phyloP scores from a whole-genome alignment of 2,329 filamentous ascomycete genomes.

The Rutstroemia sp. region DNA sequence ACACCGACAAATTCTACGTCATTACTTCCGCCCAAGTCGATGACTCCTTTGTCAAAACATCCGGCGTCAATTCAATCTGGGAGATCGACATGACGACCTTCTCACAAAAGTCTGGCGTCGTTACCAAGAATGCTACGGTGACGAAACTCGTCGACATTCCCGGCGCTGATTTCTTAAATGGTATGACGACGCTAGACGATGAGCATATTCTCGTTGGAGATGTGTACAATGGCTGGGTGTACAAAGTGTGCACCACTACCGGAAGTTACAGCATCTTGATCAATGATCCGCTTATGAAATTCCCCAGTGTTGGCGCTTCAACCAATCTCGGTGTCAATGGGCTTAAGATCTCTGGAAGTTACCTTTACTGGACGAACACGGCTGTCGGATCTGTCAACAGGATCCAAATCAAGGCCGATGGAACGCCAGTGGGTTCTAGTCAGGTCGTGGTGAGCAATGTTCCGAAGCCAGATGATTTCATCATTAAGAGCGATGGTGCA shows the following conservation, averaged over 20 bases:
- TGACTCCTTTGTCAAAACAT: slow-evolving; percentile 21
- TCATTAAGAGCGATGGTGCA: slow-evolving; percentile 11
- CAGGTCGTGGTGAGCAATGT: slow-evolving; percentile 10
- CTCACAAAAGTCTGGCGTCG: not conserved
- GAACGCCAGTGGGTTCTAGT: slow-evolving; percentile 10
- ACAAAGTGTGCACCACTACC: slow-evolving; percentile 18
- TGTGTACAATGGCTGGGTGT: slow-evolving; percentile 20
- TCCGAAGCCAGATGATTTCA: slow-evolving; percentile 14
- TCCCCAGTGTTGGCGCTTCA: not conserved
- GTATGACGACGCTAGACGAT: slow-evolving; percentile 17
- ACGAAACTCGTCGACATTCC: slow-evolving; percentile 12
- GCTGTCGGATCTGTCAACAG: slow-evolving; percentile 18
- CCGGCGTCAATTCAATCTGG: slow-evolving; percentile 19
- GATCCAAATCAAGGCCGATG: slow-evolving; percentile 15
- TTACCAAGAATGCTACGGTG: slow-evolving; percentile 1
- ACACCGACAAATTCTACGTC: slow-evolving; percentile 28
- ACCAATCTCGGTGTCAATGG: slow-evolving; percentile 23
- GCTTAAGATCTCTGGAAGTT: slow-evolving; percentile 20
- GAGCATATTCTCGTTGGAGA: slow-evolving; percentile 21
- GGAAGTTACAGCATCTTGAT: slow-evolving; percentile 20
- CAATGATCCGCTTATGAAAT: slow-evolving; percentile 22
- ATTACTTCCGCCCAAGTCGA: slow-evolving; percentile 24
- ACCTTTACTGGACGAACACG: slow-evolving; percentile 26
- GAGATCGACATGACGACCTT: slow-evolving; percentile 20
- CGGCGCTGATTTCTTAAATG: slow-evolving; percentile 22